Evolutionary conservation across 345 rosid species (phyloP).

Genomic region (Salix koriyanagi): DNA sequence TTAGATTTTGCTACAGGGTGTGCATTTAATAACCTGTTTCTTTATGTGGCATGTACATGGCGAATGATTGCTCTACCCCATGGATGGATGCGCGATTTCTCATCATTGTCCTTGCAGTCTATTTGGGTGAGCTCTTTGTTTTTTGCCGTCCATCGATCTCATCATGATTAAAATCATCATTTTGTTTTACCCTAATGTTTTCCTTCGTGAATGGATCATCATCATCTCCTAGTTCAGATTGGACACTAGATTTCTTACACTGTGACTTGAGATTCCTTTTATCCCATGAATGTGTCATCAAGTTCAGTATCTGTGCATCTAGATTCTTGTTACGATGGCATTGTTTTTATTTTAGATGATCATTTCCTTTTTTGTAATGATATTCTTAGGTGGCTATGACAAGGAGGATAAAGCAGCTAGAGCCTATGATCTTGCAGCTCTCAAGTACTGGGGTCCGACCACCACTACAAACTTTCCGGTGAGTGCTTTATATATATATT

Average conservation of each 20-base stretch:
- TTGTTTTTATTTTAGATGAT: background rate
- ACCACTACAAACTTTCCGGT: slow-evolving; percentile 91
- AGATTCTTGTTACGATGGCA: slow-evolving; percentile 5
- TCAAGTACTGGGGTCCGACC: slow-evolving; percentile 95
- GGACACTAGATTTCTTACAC: slow-evolving; percentile 16
- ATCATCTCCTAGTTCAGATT: slow-evolving; percentile 12
- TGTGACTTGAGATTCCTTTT: slow-evolving; percentile 15
- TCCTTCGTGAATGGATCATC: slow-evolving; percentile 2
- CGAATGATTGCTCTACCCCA: slow-evolving; percentile 45
- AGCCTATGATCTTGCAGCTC: slow-evolving; percentile 97
- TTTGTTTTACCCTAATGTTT: slow-evolving; percentile 18
- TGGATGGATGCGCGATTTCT: slow-evolving; percentile 36
- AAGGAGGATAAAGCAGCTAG: slow-evolving; percentile 91
- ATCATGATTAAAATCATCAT: slow-evolving; percentile 23
- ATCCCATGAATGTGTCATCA: slow-evolving; percentile 12
- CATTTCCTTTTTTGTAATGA: background rate
- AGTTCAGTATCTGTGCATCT: slow-evolving; percentile 3
- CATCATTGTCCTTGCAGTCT: slow-evolving; percentile 52
- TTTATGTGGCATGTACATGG: slow-evolving; percentile 38
- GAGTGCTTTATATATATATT: background rate
- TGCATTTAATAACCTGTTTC: slow-evolving; percentile 9
- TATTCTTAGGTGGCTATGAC: slow-evolving; percentile 77
- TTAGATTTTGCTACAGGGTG: background rate
- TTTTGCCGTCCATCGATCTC: background rate
- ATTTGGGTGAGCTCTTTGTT: slow-evolving; percentile 59